Percentiles rank a stretch among this genome's conserved stretches.
Conservation (phyloP, 495 filamentous ascomycete genomes). For the Poronia punctata region DNA sequence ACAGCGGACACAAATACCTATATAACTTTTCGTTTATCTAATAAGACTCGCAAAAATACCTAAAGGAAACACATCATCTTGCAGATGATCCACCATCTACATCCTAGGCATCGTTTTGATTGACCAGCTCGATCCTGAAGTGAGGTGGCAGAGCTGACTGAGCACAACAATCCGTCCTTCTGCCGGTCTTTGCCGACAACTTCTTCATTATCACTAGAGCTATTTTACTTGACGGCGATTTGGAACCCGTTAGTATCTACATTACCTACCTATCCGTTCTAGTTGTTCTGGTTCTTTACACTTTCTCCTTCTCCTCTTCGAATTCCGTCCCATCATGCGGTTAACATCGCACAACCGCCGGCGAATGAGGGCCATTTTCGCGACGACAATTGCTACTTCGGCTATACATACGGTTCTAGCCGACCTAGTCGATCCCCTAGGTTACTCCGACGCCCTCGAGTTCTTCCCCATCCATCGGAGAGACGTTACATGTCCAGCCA, state of each 20-base stretch:
- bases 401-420: conserved; percentile 10
- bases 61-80: conserved; percentile 6
- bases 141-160: too few species aligned
- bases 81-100: conserved; percentile 5
- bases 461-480: conserved; percentile 17
- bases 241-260: too few species aligned
- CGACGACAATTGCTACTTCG: conserved; percentile 11
- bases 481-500: conserved; percentile 20
- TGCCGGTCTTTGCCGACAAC: too few species aligned
- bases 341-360: background rate
- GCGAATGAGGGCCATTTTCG: conserved; percentile 2
- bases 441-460: conserved; percentile 15
- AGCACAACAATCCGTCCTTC: too few species aligned
- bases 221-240: background rate
- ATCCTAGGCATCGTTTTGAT: background rate
- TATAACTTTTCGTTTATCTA: too few species aligned
- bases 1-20: too few species aligned
- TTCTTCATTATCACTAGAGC: background rate
- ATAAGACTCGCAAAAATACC: too few species aligned
- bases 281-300: too few species aligned
- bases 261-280: too few species aligned
- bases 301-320: background rate
- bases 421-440: conserved; percentile 18
- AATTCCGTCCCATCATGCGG: conserved; percentile 7
- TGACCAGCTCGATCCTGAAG: too few species aligned